A percentile compares a stretch with the other conserved stretches of the same genome.
Evolutionary conservation across 805 yeast genomes (phyloP).

Genomic region (Kurtzmaniella fragi): DNA sequence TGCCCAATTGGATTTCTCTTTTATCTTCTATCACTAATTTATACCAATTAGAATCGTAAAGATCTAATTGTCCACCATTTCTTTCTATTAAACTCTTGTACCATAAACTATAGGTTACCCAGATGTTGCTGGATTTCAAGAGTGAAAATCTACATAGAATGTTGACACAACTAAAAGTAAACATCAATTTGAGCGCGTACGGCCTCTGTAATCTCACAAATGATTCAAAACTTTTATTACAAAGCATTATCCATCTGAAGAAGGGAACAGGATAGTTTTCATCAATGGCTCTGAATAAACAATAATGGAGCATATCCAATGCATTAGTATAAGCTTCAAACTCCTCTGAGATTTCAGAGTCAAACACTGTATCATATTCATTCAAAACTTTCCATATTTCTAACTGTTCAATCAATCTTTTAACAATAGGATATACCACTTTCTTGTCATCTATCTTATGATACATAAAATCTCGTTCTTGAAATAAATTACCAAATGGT

Average conservation of each 20-base stretch:
- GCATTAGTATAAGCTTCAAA: slow-evolving; percentile 2
- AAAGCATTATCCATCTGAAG: slow-evolving; percentile 19
- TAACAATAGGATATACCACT: slow-evolving; percentile 5
- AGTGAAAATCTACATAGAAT: slow-evolving; percentile 17
- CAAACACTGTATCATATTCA: slow-evolving; percentile 1
- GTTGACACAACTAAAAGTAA: slow-evolving; percentile 14
- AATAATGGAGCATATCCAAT: slow-evolving; percentile 10
- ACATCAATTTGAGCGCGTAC: slow-evolving; percentile 22
- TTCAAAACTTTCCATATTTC: neutral
- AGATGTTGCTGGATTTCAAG: slow-evolving; percentile 16
- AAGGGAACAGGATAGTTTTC: slow-evolving; percentile 27
- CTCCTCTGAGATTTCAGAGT: slow-evolving; percentile 2
- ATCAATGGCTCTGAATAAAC: slow-evolving; percentile 9
- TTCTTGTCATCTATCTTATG: neutral
- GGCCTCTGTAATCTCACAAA: slow-evolving; percentile 16
- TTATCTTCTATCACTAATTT: slow-evolving; percentile 5
- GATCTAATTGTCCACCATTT: too few relatives aligned
- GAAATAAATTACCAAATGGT: slow-evolving; percentile 3
- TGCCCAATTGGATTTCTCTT: slow-evolving; percentile 1
- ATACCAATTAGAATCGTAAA: slow-evolving; percentile 6
- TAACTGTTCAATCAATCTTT: slow-evolving; percentile 5
- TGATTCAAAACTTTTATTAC: slow-evolving; percentile 11
- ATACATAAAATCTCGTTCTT: slow-evolving; percentile 1
- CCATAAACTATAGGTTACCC: slow-evolving; percentile 22
- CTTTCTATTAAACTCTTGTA: slow-evolving; percentile 5